phyloP scores from a whole-genome alignment of 1,139 yeast genomes.

The Taiozyma sp. region DNA sequence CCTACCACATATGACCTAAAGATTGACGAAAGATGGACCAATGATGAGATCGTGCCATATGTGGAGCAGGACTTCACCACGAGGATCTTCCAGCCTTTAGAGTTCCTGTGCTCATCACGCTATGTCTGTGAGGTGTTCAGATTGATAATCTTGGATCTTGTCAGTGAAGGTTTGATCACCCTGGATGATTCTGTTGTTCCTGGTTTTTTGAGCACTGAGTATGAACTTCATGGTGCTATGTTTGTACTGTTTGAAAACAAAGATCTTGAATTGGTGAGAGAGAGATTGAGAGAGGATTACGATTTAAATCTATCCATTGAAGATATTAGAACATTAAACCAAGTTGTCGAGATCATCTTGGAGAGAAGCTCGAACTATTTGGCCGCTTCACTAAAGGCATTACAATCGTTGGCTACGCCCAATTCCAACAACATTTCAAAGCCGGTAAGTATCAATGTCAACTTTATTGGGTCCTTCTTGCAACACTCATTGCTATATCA shows the following conservation, averaged over 20 bases:
- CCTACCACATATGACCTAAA: slow-evolving; percentile 17
- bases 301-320: background rate
- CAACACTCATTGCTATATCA: slow-evolving; percentile 22
- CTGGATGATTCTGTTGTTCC: background rate
- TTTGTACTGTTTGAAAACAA: slow-evolving; percentile 16
- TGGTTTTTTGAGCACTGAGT: background rate
- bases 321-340: slow-evolving; percentile 1
- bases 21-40: slow-evolving; percentile 14
- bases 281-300: background rate
- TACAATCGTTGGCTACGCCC: slow-evolving; percentile 6
- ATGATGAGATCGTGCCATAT: background rate
- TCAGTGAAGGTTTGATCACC: background rate
- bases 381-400: slow-evolving; percentile 21
- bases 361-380: slow-evolving; percentile 25
- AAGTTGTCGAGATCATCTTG: slow-evolving; percentile 1
- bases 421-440: slow-evolving; percentile 8
- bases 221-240: slow-evolving; percentile 22
- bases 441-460: slow-evolving; percentile 14
- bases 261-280: background rate
- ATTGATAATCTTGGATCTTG: slow-evolving; percentile 11
- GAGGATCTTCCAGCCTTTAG: slow-evolving; percentile 20
- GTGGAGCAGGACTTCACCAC: slow-evolving; percentile 1
- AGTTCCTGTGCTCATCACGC: slow-evolving; percentile 19
- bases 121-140: slow-evolving; percentile 18
- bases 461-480: slow-evolving; percentile 31